These are phyloP conservation scores for Nepenthes mirabilis DNA, from an alignment of 148 eudicot genomes.

Conservation along the genomic window DNA sequence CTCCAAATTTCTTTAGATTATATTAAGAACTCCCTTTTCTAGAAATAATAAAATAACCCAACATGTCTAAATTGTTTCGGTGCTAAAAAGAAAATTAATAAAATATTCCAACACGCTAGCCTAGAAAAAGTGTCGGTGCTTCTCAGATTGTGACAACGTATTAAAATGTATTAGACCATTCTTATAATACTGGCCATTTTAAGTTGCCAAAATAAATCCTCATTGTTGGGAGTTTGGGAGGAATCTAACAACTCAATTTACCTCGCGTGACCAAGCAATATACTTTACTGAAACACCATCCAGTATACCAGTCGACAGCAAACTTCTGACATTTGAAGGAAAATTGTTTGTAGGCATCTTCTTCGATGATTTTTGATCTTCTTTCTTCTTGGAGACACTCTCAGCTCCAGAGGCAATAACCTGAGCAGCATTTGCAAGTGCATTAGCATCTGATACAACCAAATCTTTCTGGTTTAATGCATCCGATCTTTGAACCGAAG, in stretches of 20 bases:
- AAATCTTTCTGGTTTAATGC: conserved; percentile 6
- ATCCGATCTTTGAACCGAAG: conserved; percentile 14
- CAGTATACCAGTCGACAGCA: conserved; percentile 76
- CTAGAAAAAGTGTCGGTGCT: no score
- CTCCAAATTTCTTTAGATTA: no score
- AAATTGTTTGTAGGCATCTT: conserved; percentile 51
- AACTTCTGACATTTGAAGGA: conserved; percentile 76
- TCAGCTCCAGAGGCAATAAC: conserved; percentile 14
- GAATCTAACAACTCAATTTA: conserved; percentile 8
- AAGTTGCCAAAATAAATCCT: no score
- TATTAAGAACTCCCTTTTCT: no score
- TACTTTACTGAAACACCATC: conserved; percentile 87
- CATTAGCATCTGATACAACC: conserved; percentile 6
- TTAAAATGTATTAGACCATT: no score
- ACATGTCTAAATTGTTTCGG: no score
- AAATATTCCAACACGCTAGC: no score
- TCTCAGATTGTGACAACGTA: no score
- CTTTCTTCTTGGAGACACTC: conserved; percentile 27
- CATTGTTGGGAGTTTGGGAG: no score
- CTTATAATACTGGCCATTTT: no score
- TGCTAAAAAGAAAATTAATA: no score
- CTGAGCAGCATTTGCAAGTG: conserved; percentile 15
- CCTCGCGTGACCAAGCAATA: conserved; percentile 81
- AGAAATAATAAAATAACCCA: no score
- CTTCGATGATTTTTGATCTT: conserved; percentile 37